A percentile compares a stretch with the other conserved stretches of the same genome.
Conservation (phyloP, 2,329 filamentous ascomycete genomes). For the Aspergillus spinulosporus region DNA sequence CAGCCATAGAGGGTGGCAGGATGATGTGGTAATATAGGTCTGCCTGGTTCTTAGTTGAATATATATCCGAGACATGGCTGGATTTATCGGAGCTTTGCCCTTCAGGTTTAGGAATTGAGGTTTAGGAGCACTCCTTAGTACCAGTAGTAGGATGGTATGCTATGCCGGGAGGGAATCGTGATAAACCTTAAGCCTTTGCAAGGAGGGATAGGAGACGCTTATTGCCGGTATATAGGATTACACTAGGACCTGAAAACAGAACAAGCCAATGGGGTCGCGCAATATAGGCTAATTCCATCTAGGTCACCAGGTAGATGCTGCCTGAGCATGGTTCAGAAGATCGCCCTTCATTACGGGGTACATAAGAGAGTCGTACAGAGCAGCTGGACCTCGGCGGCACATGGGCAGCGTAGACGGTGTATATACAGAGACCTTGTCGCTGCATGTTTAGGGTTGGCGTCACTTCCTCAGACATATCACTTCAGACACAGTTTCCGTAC, state of each 20-base stretch:
- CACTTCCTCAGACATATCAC: not conserved
- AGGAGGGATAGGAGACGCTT: not conserved
- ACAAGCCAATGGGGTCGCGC: not conserved
- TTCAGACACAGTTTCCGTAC: not conserved
- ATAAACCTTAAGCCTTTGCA: not conserved
- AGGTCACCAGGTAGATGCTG: not conserved
- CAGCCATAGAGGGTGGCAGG: not conserved
- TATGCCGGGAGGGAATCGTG: not conserved
- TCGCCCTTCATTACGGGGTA: not conserved
- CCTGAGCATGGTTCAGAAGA: not conserved
- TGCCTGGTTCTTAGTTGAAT: not conserved
- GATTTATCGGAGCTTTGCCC: not conserved
- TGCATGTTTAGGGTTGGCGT: not conserved
- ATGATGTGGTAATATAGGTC: not conserved
- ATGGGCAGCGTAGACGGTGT: conserved; percentile 1
- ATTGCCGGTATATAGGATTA: not conserved
- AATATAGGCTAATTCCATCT: not conserved
- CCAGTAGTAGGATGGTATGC: not conserved
- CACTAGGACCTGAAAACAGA: not conserved
- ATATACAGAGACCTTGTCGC: conserved; percentile 5
- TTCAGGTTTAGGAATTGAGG: not conserved
- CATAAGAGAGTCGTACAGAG: conserved; percentile 8
- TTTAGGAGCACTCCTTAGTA: not conserved
- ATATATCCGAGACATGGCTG: not conserved
- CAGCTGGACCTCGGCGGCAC: conserved; percentile 9